A percentile compares a stretch with the other conserved stretches of the same genome.
Conservation (phyloP, 352 stramenopile genomes). For the Globisporangium emineosum region DNA sequence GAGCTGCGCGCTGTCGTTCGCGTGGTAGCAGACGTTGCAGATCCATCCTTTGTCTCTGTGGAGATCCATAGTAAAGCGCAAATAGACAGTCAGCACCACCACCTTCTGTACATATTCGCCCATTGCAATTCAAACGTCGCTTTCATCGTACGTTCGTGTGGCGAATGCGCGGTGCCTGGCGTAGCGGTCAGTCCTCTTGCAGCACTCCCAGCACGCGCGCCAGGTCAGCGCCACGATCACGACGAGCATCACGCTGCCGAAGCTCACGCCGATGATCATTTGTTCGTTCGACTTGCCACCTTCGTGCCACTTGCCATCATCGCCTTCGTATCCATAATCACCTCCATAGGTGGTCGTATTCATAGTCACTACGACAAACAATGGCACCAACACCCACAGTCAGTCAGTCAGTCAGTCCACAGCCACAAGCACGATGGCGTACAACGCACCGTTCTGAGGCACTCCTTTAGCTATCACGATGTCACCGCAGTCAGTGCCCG, state of each 20-base stretch:
- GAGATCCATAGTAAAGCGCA: background rate
- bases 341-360: conserved; percentile 4
- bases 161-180: conserved; percentile 46
- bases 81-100: conserved; percentile 1
- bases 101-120: background rate
- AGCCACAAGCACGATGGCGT: background rate
- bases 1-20: conserved; percentile 44
- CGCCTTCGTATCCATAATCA: conserved; percentile 14
- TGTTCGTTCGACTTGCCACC: conserved; percentile 20
- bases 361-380: conserved; percentile 1
- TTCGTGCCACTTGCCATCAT: conserved; percentile 15
- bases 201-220: conserved; percentile 52
- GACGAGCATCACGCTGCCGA: conserved; percentile 32
- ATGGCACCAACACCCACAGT: background rate
- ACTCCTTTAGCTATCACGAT: background rate
- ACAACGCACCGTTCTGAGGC: background rate
- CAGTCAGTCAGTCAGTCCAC: background rate
- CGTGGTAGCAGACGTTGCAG: conserved; percentile 54
- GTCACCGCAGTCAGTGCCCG: background rate
- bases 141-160: conserved; percentile 32
- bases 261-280: conserved; percentile 30
- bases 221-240: conserved; percentile 43
- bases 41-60: conserved; percentile 42
- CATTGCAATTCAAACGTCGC: too few relatives aligned
- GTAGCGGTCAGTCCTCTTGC: conserved; percentile 29